phyloP scores from a whole-genome alignment of 2,329 filamentous ascomycete genomes.

The Exophiala phaeomuriformis region DNA sequence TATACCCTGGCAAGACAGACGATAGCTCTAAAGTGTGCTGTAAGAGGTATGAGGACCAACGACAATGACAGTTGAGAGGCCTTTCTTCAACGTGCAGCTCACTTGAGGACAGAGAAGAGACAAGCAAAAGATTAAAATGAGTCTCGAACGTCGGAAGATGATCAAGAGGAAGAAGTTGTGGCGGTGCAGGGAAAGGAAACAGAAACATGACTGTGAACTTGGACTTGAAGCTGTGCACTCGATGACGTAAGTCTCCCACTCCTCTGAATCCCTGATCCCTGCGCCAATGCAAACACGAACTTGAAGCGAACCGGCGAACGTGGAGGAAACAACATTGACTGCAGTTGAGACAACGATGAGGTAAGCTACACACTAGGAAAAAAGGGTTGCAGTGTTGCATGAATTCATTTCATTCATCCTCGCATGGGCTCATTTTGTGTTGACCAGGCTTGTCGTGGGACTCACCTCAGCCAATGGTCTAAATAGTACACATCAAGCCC shows the following conservation, averaged over 20 bases:
- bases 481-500: not conserved
- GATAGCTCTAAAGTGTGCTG: too few relatives aligned
- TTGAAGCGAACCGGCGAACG: not conserved
- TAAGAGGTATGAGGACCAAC: too few relatives aligned
- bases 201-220: not conserved
- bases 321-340: too few relatives aligned
- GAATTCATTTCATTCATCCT: constrained; percentile 4
- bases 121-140: not conserved
- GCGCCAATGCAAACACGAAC: not conserved
- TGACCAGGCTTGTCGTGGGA: not conserved
- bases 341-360: not conserved
- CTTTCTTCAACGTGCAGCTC: too few relatives aligned
- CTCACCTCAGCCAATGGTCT: not conserved
- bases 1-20: too few relatives aligned
- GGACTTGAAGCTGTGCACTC: not conserved
- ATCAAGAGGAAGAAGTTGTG: constrained; percentile 9
- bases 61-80: too few relatives aligned
- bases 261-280: constrained; percentile 5
- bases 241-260: not conserved
- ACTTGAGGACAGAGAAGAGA: not conserved
- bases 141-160: not conserved
- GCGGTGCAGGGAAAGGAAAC: constrained; percentile 14
- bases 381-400: not conserved
- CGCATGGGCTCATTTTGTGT: constrained; percentile 9
- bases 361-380: not conserved